A percentile compares a stretch with the other conserved stretches of the same genome.
phyloP scores from a whole-genome alignment of 192 early-diverging fungal genomes.

The Coemansia sp. region DNA sequence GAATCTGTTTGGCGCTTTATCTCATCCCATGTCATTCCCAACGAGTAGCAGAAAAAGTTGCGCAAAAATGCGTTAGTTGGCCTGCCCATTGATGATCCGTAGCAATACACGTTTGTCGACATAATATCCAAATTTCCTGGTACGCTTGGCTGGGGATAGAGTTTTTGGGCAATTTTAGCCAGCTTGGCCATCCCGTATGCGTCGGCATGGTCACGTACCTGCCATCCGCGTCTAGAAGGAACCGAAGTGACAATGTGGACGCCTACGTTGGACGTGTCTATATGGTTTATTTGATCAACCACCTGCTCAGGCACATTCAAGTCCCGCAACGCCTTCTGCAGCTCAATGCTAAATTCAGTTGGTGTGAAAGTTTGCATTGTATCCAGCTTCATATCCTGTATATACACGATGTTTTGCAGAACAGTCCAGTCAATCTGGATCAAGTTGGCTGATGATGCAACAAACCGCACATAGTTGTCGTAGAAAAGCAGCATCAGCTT shows the following conservation, averaged over 20 bases:
- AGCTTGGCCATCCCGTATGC: conserved; percentile 56
- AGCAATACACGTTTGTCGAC: conserved; percentile 26
- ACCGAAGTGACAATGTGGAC: conserved; percentile 59
- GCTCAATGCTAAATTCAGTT: conserved; percentile 49
- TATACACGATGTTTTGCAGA: conserved; percentile 62
- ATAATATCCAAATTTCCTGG: neutral
- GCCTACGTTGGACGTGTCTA: conserved; percentile 57
- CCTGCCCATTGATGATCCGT: conserved; percentile 42
- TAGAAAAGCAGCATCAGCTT: conserved; percentile 68
- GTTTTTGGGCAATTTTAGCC: conserved; percentile 25
- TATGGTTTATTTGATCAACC: conserved; percentile 28
- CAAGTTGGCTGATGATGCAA: conserved; percentile 62
- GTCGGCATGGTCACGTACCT: conserved; percentile 12
- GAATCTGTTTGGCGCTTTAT: neutral
- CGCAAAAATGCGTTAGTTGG: conserved; percentile 8
- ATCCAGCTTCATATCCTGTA: conserved; percentile 59
- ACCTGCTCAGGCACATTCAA: conserved; percentile 57
- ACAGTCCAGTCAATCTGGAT: conserved; percentile 57
- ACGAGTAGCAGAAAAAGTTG: conserved; percentile 19
- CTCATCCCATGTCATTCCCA: conserved; percentile 8
- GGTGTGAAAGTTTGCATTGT: neutral
- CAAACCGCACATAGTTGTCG: conserved; percentile 56
- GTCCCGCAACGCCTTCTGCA: conserved; percentile 48
- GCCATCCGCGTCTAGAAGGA: conserved; percentile 37
- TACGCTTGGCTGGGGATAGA: conserved; percentile 1